Evolutionary conservation across 116 monocot species (phyloP).

Genomic region (Cymodocea nodosa): DNA sequence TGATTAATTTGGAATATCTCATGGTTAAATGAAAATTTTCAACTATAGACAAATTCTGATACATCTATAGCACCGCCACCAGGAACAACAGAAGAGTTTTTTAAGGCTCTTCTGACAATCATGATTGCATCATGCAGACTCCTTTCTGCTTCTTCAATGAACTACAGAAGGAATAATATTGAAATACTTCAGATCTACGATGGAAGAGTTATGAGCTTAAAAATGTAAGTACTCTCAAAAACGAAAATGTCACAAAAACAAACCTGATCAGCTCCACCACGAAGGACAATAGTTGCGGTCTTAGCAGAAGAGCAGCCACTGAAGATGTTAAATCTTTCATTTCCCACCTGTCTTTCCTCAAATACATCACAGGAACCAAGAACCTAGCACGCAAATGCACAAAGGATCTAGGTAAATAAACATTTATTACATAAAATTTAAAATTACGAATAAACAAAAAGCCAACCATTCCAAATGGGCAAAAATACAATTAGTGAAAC

Average conservation of each 20-base stretch:
- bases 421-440: background rate
- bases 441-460: background rate
- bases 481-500: background rate
- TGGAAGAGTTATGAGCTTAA: background rate
- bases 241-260: background rate
- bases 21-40: background rate
- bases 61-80: slow-evolving; percentile 99
- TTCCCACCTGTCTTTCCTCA: slow-evolving; percentile 97
- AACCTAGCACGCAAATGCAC: slow-evolving; percentile 36
- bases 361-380: slow-evolving; percentile 87
- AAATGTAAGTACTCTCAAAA: background rate
- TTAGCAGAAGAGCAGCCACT: slow-evolving; percentile 89
- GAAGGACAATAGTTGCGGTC: slow-evolving; percentile 95
- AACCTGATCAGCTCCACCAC: slow-evolving; percentile 98
- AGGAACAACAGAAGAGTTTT: slow-evolving; percentile 91
- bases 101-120: slow-evolving; percentile 96
- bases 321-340: slow-evolving; percentile 96
- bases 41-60: slow-evolving; percentile 4
- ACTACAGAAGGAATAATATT: slow-evolving; percentile 25
- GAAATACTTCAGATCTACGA: background rate
- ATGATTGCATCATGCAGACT: slow-evolving; percentile 99
- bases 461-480: background rate
- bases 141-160: slow-evolving; percentile 99
- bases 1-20: background rate
- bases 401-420: background rate